These are phyloP conservation scores for Anisodus acutangulus DNA, from an alignment of 257 asterid genomes.

Conservation along the genomic window DNA sequence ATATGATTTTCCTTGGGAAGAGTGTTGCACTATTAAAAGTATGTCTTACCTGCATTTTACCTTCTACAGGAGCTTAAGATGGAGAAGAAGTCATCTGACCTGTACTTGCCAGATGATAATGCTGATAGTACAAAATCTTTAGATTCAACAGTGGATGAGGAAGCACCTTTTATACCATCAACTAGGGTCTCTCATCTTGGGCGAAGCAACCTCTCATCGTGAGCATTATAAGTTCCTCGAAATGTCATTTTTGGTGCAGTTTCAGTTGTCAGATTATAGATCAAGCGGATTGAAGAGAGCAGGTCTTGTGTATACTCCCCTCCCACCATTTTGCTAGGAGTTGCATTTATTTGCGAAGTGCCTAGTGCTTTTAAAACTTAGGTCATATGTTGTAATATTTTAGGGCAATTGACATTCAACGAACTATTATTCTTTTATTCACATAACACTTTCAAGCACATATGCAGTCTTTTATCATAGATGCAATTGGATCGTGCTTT, in stretches of 20 bases:
- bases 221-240: conserved; percentile 1
- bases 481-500: not conserved
- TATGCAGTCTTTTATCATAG: not conserved
- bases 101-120: conserved; percentile 48
- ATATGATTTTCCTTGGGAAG: not conserved
- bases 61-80: conserved; percentile 62
- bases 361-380: not conserved
- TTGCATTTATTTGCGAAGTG: not conserved
- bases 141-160: conserved; percentile 55
- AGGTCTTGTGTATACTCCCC: conserved; percentile 20
- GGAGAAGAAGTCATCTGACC: conserved; percentile 79
- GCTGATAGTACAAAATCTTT: conserved; percentile 37
- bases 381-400: conserved; percentile 29
- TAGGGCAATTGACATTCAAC: conserved; percentile 15
- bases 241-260: conserved; percentile 26
- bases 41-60: not conserved
- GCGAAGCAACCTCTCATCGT: conserved; percentile 49
- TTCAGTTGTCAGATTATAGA: conserved; percentile 18
- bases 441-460: not conserved
- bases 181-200: conserved; percentile 71
- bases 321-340: not conserved
- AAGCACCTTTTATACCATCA: conserved; percentile 60
- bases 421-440: conserved; percentile 26
- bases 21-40: not conserved
- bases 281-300: conserved; percentile 13